Conservation (phyloP, 1,284 basidiomycete species). For the Polyporus tsugae region DNA sequence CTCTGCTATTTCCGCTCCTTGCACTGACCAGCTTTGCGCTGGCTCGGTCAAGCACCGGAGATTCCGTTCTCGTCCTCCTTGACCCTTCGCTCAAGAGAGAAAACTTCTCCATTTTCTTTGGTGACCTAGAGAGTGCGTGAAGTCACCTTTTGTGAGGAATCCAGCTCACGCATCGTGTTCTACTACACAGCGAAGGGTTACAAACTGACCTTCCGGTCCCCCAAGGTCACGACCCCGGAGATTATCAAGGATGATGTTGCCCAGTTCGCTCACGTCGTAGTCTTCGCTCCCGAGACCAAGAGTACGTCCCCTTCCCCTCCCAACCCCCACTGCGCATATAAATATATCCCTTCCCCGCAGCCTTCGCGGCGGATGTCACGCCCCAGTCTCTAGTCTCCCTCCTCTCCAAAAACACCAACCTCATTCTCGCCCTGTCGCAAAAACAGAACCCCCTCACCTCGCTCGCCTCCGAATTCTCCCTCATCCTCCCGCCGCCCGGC, state of each 20-base stretch:
- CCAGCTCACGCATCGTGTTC: background rate
- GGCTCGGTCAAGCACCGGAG: slow-evolving; percentile 84
- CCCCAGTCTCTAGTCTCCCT: slow-evolving; percentile 86
- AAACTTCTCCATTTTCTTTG: slow-evolving; percentile 85
- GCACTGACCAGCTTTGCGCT: slow-evolving; percentile 45
- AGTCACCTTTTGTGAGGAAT: too few relatives aligned
- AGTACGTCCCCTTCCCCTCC: slow-evolving; percentile 54
- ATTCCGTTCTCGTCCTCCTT: slow-evolving; percentile 85
- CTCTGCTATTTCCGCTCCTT: slow-evolving; percentile 40
- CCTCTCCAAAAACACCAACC: slow-evolving; percentile 79
- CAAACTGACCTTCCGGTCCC: slow-evolving; percentile 83
- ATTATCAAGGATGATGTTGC: slow-evolving; percentile 78
- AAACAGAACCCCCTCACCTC: slow-evolving; percentile 75
- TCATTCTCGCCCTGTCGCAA: slow-evolving; percentile 84
- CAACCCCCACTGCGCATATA: background rate
- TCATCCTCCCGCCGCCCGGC: slow-evolving; percentile 77
- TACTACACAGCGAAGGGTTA: slow-evolving; percentile 72
- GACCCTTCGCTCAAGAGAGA: slow-evolving; percentile 71
- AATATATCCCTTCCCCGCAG: slow-evolving; percentile 47
- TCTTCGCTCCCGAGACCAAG: slow-evolving; percentile 86
- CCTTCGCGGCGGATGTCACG: slow-evolving; percentile 77
- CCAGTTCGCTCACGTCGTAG: slow-evolving; percentile 83
- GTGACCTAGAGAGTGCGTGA: slow-evolving; percentile 73
- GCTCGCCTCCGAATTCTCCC: slow-evolving; percentile 80
- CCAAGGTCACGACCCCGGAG: slow-evolving; percentile 73